Conservation (phyloP, 495 filamentous ascomycete species). For the Hypoxylon fuscum region DNA sequence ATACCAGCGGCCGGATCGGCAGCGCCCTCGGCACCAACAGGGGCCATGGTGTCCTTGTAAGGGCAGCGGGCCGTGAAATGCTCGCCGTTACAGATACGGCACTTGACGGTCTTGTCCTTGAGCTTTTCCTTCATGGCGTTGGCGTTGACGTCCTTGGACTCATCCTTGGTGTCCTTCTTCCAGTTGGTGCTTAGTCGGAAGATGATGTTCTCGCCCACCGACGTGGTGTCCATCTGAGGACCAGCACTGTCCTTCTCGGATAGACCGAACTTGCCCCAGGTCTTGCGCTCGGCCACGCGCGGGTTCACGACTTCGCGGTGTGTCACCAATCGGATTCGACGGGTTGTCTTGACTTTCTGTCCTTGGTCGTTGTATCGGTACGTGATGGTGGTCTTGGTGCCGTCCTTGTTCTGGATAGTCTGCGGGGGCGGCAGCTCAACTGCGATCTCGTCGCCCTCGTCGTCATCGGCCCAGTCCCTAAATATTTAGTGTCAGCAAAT, state of each 20-base stretch:
- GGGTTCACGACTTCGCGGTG: slow-evolving; percentile 94
- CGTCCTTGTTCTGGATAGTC: slow-evolving; percentile 94
- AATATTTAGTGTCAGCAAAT: slow-evolving; percentile 37
- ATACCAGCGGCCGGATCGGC: slow-evolving; percentile 64
- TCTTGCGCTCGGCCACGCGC: slow-evolving; percentile 89
- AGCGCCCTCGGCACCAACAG: slow-evolving; percentile 61
- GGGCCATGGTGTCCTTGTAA: slow-evolving; percentile 73
- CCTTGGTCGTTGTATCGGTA: slow-evolving; percentile 91
- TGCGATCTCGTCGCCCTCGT: slow-evolving; percentile 85
- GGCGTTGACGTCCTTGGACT: slow-evolving; percentile 76
- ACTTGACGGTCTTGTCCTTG: slow-evolving; percentile 99
- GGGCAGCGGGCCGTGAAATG: slow-evolving; percentile 95
- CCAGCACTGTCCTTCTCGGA: slow-evolving; percentile 71
- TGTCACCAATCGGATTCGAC: slow-evolving; percentile 88
- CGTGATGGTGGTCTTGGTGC: slow-evolving; percentile 92
- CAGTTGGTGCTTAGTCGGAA: slow-evolving; percentile 91
- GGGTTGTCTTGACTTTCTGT: slow-evolving; percentile 95
- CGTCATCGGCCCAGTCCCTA: slow-evolving; percentile 94
- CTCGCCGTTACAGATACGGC: slow-evolving; percentile 96
- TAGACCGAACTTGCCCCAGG: slow-evolving; percentile 90
- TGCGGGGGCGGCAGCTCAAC: slow-evolving; percentile 82
- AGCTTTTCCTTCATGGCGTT: slow-evolving; percentile 87
- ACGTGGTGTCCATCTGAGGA: slow-evolving; percentile 84
- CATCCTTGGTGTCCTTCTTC: slow-evolving; percentile 87
- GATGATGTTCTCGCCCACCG: slow-evolving; percentile 95